Conservation (phyloP, 192 early-diverging fungal species). For the Gaertneriomyces semiglobifer region DNA sequence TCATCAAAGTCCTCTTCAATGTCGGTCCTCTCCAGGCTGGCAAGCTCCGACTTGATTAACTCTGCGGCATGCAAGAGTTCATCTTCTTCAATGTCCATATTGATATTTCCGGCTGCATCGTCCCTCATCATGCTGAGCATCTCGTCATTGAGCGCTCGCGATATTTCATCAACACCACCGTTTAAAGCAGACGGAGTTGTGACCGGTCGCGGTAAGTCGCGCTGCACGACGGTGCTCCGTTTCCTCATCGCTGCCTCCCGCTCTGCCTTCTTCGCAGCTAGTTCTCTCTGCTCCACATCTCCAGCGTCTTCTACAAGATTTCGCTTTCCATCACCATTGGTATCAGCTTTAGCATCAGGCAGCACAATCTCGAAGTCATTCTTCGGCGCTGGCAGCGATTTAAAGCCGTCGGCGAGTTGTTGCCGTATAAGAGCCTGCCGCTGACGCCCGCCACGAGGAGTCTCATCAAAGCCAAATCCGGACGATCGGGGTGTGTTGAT, state of each 20-base stretch:
- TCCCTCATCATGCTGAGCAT: constrained; percentile 64
- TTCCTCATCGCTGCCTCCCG: constrained; percentile 51
- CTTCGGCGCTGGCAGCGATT: constrained; percentile 75
- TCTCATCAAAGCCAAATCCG: constrained; percentile 61
- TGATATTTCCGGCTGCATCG: constrained; percentile 68
- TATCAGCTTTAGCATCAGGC: constrained; percentile 61
- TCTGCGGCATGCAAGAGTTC: constrained; percentile 55
- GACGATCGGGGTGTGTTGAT: constrained; percentile 64
- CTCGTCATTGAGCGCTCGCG: constrained; percentile 66
- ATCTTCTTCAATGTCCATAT: constrained; percentile 8
- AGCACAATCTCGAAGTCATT: constrained; percentile 91
- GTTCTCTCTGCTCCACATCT: constrained; percentile 58
- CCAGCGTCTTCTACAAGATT: constrained; percentile 65
- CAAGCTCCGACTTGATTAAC: constrained; percentile 53
- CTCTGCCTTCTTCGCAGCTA: constrained; percentile 49
- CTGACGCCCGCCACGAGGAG: constrained; percentile 65
- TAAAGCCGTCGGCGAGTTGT: constrained; percentile 68
- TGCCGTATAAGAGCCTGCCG: constrained; percentile 61
- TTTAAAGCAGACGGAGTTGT: constrained; percentile 30
- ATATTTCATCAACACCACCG: constrained; percentile 29
- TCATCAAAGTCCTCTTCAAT: background rate
- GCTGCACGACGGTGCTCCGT: constrained; percentile 74
- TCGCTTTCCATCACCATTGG: constrained; percentile 30
- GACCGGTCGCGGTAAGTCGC: constrained; percentile 70
- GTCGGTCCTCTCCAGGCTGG: constrained; percentile 18